phyloP scores from a whole-genome alignment of 192 early-diverging fungal genomes.

The Entomortierella beljakovae region DNA sequence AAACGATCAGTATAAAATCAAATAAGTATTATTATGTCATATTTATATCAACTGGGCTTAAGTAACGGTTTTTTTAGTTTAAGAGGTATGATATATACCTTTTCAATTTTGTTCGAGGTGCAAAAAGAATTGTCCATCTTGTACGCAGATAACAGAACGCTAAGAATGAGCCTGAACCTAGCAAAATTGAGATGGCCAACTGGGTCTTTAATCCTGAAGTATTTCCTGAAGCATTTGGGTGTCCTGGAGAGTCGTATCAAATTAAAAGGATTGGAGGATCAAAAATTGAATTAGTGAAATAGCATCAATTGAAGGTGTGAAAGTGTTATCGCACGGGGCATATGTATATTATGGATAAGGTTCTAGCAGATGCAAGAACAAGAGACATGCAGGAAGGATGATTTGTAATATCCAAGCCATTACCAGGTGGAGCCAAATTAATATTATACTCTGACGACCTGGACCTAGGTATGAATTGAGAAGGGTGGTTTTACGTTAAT shows the following conservation, averaged over 20 bases:
- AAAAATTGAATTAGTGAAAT: not conserved
- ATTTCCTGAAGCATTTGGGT: too few species aligned
- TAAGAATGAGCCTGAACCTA: constrained; percentile 44
- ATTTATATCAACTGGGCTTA: not conserved
- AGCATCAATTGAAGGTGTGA: too few species aligned
- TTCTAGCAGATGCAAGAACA: not conserved
- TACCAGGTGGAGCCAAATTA: not conserved
- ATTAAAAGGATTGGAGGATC: not conserved
- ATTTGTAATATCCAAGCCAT: too few species aligned
- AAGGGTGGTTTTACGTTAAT: not conserved
- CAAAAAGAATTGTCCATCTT: constrained; percentile 55
- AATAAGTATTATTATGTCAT: not conserved
- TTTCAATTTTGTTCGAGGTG: constrained; percentile 49
- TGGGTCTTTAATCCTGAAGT: constrained; percentile 54
- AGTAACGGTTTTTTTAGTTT: constrained; percentile 6
- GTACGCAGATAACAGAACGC: constrained; percentile 53
- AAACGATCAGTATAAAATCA: not conserved
- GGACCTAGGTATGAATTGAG: not conserved
- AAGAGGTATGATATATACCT: constrained; percentile 13
- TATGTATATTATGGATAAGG: not conserved
- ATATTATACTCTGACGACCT: too few species aligned
- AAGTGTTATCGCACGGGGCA: not conserved
- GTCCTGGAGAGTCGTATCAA: too few species aligned
- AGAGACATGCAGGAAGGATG: too few species aligned
- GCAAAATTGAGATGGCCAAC: constrained; percentile 22